Conservation (phyloP, 2,329 filamentous ascomycete genomes). For the Mycocentrospora acerina region DNA sequence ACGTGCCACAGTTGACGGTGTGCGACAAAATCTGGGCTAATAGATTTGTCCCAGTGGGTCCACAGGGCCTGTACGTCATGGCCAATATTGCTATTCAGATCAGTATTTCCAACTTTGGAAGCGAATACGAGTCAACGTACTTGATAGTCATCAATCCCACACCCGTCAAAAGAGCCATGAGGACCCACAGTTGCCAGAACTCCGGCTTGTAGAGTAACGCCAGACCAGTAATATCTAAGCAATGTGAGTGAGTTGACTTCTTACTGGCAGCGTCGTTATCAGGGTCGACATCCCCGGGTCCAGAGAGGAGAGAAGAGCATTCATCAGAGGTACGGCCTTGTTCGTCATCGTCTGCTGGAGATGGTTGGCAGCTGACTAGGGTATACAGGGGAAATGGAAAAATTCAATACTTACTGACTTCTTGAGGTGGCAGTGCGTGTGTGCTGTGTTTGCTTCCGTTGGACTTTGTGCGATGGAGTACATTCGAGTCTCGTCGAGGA, state of each 20-base stretch:
- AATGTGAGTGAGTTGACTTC: constrained; percentile 73
- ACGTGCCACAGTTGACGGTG: constrained; percentile 88
- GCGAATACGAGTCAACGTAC: constrained; percentile 55
- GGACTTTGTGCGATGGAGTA: constrained; percentile 51
- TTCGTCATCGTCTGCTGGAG: constrained; percentile 38
- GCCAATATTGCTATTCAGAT: constrained; percentile 76
- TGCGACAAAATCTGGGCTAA: constrained; percentile 72
- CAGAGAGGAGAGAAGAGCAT: constrained; percentile 77
- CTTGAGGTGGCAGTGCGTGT: constrained; percentile 44
- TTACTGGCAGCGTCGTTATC: constrained; percentile 56
- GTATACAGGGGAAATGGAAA: constrained; percentile 13
- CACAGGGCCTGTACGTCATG: constrained; percentile 87
- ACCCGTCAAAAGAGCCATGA: constrained; percentile 88
- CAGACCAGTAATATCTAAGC: constrained; percentile 87
- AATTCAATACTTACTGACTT: constrained; percentile 64
- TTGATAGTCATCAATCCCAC: constrained; percentile 99
- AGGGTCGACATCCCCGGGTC: constrained; percentile 54
- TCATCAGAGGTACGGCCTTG: constrained; percentile 62
- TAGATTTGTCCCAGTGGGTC: constrained; percentile 77
- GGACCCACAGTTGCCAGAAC: constrained; percentile 87
- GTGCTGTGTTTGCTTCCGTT: constrained; percentile 47
- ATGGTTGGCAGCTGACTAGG: constrained; percentile 37
- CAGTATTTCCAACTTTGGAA: constrained; percentile 27
- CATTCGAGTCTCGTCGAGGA: constrained; percentile 47
- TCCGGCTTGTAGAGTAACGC: constrained; percentile 69